phyloP scores from a whole-genome alignment of 2,329 filamentous ascomycete genomes.

The Alternaria triticina region DNA sequence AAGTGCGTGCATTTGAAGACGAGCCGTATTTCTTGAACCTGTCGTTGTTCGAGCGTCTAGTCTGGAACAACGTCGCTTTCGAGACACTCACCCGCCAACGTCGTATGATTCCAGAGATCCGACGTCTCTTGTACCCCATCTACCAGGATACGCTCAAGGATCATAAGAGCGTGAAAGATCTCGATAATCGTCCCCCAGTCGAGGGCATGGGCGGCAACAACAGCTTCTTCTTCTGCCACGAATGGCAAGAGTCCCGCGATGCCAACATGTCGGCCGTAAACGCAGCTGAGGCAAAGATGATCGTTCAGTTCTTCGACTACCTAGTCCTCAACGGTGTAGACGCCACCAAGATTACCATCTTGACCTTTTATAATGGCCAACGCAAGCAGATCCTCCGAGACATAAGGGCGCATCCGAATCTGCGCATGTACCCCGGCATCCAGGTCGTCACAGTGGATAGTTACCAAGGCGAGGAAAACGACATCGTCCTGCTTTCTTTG shows the following conservation, averaged over 20 bases:
- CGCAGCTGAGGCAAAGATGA: constrained; percentile 74
- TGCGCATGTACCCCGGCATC: constrained; percentile 41
- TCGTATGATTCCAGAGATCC: constrained; percentile 73
- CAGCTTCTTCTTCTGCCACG: constrained; percentile 69
- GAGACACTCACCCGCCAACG: constrained; percentile 72
- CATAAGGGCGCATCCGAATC: constrained; percentile 53
- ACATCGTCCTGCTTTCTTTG: constrained; percentile 79
- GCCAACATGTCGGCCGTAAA: constrained; percentile 73
- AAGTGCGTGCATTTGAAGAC: constrained; percentile 64
- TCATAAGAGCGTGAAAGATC: constrained; percentile 60
- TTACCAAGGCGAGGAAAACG: constrained; percentile 87
- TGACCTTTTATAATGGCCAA: constrained; percentile 91
- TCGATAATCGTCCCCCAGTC: constrained; percentile 56
- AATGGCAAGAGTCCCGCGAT: constrained; percentile 69
- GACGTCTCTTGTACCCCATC: constrained; percentile 66
- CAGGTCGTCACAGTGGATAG: constrained; percentile 84
- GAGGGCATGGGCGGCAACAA: constrained; percentile 68
- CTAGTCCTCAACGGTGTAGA: constrained; percentile 71
- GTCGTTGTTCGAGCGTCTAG: constrained; percentile 80
- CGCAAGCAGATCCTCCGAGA: constrained; percentile 66
- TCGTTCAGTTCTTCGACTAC: constrained; percentile 74
- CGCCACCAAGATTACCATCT: constrained; percentile 71
- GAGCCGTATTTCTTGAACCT: constrained; percentile 71
- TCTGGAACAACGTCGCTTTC: constrained; percentile 69
- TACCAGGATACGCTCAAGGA: constrained; percentile 64